These are phyloP conservation scores for Anacardium occidentale DNA, from an alignment of 345 rosid genomes.

Conservation along the genomic window DNA sequence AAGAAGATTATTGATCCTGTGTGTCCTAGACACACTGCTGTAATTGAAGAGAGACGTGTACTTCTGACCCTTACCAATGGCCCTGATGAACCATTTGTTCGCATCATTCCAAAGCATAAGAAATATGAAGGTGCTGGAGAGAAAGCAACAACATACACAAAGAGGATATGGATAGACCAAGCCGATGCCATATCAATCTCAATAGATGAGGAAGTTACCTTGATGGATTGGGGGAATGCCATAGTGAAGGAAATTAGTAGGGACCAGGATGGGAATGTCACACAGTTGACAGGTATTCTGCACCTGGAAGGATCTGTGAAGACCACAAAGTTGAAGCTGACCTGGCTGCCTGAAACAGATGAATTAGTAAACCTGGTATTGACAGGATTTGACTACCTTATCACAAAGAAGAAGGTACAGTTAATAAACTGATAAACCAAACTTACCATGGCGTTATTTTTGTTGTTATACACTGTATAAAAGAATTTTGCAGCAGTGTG, in stretches of 20 bases:
- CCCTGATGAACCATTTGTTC: slow-evolving; percentile 70
- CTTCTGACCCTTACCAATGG: slow-evolving; percentile 59
- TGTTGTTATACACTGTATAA: not conserved
- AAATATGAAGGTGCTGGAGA: slow-evolving; percentile 94
- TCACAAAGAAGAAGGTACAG: slow-evolving; percentile 80
- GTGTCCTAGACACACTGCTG: slow-evolving; percentile 94
- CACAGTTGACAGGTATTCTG: slow-evolving; percentile 53
- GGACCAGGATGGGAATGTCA: slow-evolving; percentile 58
- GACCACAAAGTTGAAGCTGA: slow-evolving; percentile 82
- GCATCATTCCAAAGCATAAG: slow-evolving; percentile 80
- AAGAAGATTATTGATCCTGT: slow-evolving; percentile 90
- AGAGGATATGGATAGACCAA: slow-evolving; percentile 72
- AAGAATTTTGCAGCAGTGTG: too few species aligned
- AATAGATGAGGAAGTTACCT: slow-evolving; percentile 72
- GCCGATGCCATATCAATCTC: slow-evolving; percentile 70
- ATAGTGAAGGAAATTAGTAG: slow-evolving; percentile 60
- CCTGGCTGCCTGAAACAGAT: slow-evolving; percentile 67
- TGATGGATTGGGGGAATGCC: slow-evolving; percentile 96
- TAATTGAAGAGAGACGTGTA: slow-evolving; percentile 57
- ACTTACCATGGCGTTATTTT: not conserved
- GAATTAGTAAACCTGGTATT: slow-evolving; percentile 59
- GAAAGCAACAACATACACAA: slow-evolving; percentile 78
- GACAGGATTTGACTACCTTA: slow-evolving; percentile 61
- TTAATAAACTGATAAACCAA: not conserved
- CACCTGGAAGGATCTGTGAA: slow-evolving; percentile 85